phyloP scores from a whole-genome alignment of 495 filamentous ascomycete genomes.

The Penicillium taxi region DNA sequence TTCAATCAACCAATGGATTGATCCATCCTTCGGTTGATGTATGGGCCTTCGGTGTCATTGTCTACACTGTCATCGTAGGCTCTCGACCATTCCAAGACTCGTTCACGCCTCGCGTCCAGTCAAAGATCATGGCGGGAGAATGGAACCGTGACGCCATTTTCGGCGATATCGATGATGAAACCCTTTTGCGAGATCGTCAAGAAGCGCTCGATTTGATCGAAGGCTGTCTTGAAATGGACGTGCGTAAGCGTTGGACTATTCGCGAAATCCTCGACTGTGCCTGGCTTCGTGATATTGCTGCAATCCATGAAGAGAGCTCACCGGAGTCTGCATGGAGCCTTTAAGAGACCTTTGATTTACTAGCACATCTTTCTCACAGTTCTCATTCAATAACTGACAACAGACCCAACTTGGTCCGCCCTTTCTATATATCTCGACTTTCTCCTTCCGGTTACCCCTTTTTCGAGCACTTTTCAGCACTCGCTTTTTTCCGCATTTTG shows the following conservation, averaged over 20 bases:
- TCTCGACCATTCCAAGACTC: constrained; percentile 58
- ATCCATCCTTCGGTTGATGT: constrained; percentile 55
- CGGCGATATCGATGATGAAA: constrained; percentile 18
- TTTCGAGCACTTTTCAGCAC: too few relatives aligned
- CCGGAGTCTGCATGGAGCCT: constrained; percentile 31
- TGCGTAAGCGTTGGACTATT: constrained; percentile 45
- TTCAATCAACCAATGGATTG: constrained; percentile 41
- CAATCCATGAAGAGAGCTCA: constrained; percentile 21
- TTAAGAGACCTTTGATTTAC: constrained; percentile 10
- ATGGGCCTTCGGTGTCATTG: constrained; percentile 65
- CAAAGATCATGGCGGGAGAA: constrained; percentile 53
- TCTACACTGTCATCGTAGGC: constrained; percentile 57
- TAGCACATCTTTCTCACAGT: background rate
- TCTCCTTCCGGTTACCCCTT: too few relatives aligned
- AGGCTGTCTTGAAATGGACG: constrained; percentile 47
- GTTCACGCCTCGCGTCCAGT: constrained; percentile 50
- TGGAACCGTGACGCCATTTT: constrained; percentile 52
- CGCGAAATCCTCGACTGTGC: constrained; percentile 43
- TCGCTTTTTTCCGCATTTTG: background rate
- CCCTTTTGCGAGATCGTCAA: constrained; percentile 21
- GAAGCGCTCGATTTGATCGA: constrained; percentile 44
- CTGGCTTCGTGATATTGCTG: constrained; percentile 44
- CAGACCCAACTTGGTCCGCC: too few relatives aligned
- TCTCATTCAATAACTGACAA: too few relatives aligned
- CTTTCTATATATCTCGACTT: too few relatives aligned